Evolutionary conservation across 257 asterid genomes (phyloP).

Genomic region (Galeopsis tetrahit): DNA sequence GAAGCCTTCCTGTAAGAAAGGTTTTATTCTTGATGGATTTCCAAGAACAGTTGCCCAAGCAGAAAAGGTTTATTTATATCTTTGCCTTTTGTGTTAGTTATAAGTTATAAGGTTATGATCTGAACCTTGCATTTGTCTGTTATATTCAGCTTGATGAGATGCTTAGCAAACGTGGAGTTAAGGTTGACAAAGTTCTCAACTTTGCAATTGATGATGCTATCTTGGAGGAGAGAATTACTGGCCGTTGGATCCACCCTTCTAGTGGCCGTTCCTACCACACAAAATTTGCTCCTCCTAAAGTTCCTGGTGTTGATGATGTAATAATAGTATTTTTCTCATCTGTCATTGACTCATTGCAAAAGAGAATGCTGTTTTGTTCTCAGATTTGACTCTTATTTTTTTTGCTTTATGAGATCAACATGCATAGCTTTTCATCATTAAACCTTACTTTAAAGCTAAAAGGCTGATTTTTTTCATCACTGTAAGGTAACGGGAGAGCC

Average conservation of each 20-base stretch:
- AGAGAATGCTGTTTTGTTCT: conserved; percentile 12
- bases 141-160: conserved; percentile 86
- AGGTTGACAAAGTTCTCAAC: conserved; percentile 90
- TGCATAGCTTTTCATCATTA: conserved; percentile 14
- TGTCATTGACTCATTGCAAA: conserved; percentile 1
- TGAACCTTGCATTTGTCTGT: conserved; percentile 23
- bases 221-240: conserved; percentile 95
- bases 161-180: conserved; percentile 77
- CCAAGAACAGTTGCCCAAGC: conserved; percentile 97
- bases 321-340: conserved; percentile 20
- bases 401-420: conserved; percentile 15
- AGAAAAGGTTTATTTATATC: conserved; percentile 63
- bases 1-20: conserved; percentile 92
- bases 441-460: neutral
- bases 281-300: conserved; percentile 86
- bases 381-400: conserved; percentile 5
- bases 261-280: conserved; percentile 90
- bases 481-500: conserved; percentile 81
- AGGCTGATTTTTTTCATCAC: conserved; percentile 30
- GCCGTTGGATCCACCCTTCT: conserved; percentile 97
- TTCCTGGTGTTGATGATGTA: conserved; percentile 86
- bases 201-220: conserved; percentile 94
- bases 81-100: conserved; percentile 17
- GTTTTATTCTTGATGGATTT: conserved; percentile 97
- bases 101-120: neutral